A percentile compares a stretch with the other conserved stretches of the same genome.
phyloP scores from a whole-genome alignment of 2,329 filamentous ascomycete species.

The Cordyceps cicadae region DNA sequence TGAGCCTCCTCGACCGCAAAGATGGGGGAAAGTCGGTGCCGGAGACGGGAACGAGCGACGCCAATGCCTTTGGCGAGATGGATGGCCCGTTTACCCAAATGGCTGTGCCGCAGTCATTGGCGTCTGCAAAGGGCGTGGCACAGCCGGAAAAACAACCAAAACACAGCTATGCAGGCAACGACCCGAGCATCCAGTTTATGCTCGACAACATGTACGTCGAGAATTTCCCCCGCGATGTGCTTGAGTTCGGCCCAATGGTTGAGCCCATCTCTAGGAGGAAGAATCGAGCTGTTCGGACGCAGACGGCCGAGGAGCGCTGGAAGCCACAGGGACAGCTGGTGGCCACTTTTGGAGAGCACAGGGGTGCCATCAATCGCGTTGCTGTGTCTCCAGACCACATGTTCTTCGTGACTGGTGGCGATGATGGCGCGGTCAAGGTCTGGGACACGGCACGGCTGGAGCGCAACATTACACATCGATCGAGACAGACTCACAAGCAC shows the following conservation, averaged over 20 bases:
- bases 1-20: slow-evolving; percentile 50
- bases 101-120: slow-evolving; percentile 16
- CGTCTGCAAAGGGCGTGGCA: slow-evolving; percentile 20
- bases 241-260: slow-evolving; percentile 72
- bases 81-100: slow-evolving; percentile 45
- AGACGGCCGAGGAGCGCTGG: slow-evolving; percentile 51
- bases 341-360: slow-evolving; percentile 83
- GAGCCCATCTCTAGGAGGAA: slow-evolving; percentile 55
- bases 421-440: slow-evolving; percentile 83
- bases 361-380: slow-evolving; percentile 71
- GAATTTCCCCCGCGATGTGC: slow-evolving; percentile 57
- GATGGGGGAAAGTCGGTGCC: slow-evolving; percentile 50
- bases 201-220: slow-evolving; percentile 78
- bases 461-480: slow-evolving; percentile 80
- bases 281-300: slow-evolving; percentile 41
- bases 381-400: slow-evolving; percentile 79
- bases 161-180: slow-evolving; percentile 80
- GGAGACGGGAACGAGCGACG: slow-evolving; percentile 50
- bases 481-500: slow-evolving; percentile 78
- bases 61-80: slow-evolving; percentile 53
- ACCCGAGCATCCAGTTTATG: slow-evolving; percentile 59
- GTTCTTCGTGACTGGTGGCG: slow-evolving; percentile 90
- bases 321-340: slow-evolving; percentile 76
- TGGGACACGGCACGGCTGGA: slow-evolving; percentile 91
- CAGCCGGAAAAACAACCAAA: slow-evolving; percentile 41